A percentile compares a stretch with the other conserved stretches of the same genome.
Evolutionary conservation across 2,329 filamentous ascomycete genomes (phyloP).

Genomic region (Eutypella sp.): DNA sequence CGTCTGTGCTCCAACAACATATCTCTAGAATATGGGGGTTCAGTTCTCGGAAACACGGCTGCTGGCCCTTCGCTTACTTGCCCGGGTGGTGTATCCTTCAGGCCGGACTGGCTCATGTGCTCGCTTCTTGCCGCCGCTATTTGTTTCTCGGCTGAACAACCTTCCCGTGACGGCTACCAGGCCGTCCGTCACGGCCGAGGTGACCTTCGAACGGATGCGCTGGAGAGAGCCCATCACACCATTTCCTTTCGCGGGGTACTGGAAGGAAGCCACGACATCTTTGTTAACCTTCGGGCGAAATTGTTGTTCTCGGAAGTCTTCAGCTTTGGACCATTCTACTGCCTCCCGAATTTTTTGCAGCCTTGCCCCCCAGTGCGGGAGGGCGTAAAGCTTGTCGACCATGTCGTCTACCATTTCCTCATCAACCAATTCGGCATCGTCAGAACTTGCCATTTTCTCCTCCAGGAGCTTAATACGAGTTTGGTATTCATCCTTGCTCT

Average conservation of each 20-base stretch:
- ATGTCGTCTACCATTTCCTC: conserved; percentile 6
- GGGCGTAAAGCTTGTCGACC: conserved; percentile 2
- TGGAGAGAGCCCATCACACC: background rate
- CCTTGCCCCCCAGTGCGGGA: conserved; percentile 2
- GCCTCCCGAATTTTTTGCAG: conserved; percentile 1
- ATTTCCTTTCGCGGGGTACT: background rate
- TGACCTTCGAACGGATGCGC: background rate
- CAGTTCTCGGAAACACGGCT: background rate
- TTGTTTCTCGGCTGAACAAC: background rate
- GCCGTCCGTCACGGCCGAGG: background rate
- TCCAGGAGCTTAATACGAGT: conserved; percentile 4
- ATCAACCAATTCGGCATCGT: conserved; percentile 1
- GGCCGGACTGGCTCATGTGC: background rate
- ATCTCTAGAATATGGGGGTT: too few species aligned
- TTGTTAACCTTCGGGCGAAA: conserved; percentile 1
- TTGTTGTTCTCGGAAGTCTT: conserved; percentile 4
- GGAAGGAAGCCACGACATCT: background rate
- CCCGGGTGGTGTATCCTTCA: background rate
- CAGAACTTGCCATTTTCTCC: background rate
- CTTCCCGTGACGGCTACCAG: background rate
- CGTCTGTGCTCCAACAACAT: too few species aligned
- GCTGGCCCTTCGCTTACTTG: background rate
- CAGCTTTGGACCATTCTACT: conserved; percentile 5
- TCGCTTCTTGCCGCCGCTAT: background rate
- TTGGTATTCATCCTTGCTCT: conserved; percentile 2